phyloP scores from a whole-genome alignment of 2,329 filamentous ascomycete species.

The Epicoccum sorghinum region DNA sequence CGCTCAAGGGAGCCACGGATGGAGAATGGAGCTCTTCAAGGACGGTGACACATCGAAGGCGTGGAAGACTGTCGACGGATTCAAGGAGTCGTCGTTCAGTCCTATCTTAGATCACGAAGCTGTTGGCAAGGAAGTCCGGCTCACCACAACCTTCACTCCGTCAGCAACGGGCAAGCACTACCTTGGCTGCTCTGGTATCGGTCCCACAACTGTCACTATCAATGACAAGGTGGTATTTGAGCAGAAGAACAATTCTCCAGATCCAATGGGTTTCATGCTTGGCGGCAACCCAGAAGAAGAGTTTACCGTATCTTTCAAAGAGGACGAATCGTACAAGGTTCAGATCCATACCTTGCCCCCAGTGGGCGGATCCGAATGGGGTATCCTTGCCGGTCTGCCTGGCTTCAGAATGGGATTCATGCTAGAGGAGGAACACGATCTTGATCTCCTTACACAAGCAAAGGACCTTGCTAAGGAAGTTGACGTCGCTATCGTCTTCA shows the following conservation, averaged over 20 bases:
- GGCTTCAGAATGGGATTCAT: constrained; percentile 46
- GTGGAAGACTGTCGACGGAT: constrained; percentile 27
- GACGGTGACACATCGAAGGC: constrained; percentile 32
- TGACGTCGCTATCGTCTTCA: constrained; percentile 42
- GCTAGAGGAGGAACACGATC: constrained; percentile 36
- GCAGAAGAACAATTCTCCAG: constrained; percentile 57
- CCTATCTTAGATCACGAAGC: constrained; percentile 31
- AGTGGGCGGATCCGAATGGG: constrained; percentile 56
- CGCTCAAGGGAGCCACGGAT: constrained; percentile 36
- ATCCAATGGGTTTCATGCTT: constrained; percentile 70
- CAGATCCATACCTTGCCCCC: constrained; percentile 65
- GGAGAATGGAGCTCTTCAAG: constrained; percentile 40
- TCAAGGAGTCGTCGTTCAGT: constrained; percentile 35
- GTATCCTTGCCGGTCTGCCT: constrained; percentile 38
- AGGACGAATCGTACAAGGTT: constrained; percentile 65
- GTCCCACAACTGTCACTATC: constrained; percentile 38
- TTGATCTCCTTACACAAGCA: constrained; percentile 35
- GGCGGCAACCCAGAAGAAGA: constrained; percentile 68
- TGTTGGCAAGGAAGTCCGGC: constrained; percentile 32
- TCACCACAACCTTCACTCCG: constrained; percentile 34
- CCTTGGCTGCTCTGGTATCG: constrained; percentile 43
- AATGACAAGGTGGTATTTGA: constrained; percentile 37
- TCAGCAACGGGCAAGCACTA: constrained; percentile 38
- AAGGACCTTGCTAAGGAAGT: constrained; percentile 34
- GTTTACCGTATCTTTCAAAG: constrained; percentile 63